A percentile compares a stretch with the other conserved stretches of the same genome.
Conservation (phyloP, 2,329 filamentous ascomycete species). For the Aspergillus puulaauensis region DNA sequence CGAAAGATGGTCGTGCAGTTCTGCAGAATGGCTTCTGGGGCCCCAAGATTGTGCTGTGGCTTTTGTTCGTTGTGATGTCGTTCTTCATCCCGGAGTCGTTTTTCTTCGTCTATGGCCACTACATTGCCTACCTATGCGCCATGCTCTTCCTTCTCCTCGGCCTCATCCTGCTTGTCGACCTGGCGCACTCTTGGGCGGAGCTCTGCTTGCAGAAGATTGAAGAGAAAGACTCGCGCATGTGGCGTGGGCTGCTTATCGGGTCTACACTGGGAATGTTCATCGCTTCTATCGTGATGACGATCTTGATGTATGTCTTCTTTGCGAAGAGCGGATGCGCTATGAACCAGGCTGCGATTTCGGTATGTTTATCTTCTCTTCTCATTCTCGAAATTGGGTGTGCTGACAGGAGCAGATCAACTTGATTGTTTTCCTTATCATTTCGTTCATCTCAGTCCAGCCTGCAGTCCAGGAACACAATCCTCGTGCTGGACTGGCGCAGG, state of each 20-base stretch:
- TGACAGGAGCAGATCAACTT: slow-evolving; percentile 66
- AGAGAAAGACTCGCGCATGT: slow-evolving; percentile 76
- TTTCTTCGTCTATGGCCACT: slow-evolving; percentile 95
- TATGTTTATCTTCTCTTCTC: slow-evolving; percentile 35
- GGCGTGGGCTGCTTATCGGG: slow-evolving; percentile 84
- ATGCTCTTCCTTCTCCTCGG: slow-evolving; percentile 93
- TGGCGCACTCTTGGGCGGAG: slow-evolving; percentile 96
- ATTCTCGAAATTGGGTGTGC: slow-evolving; percentile 9
- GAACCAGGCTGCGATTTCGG: slow-evolving; percentile 93
- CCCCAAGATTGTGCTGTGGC: slow-evolving; percentile 88
- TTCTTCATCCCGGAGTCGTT: slow-evolving; percentile 95
- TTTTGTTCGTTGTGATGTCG: slow-evolving; percentile 80
- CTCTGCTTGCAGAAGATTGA: slow-evolving; percentile 94
- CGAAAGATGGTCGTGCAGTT: slow-evolving; percentile 80
- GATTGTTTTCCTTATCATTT: slow-evolving; percentile 76
- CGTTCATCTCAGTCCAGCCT: slow-evolving; percentile 84
- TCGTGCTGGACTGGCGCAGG: slow-evolving; percentile 92
- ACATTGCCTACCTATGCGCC: slow-evolving; percentile 81
- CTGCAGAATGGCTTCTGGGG: slow-evolving; percentile 99
- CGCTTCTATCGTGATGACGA: slow-evolving; percentile 86
- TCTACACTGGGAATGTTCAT: slow-evolving; percentile 94
- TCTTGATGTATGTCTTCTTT: slow-evolving; percentile 97
- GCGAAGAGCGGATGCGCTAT: slow-evolving; percentile 78
- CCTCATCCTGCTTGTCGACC: slow-evolving; percentile 85
- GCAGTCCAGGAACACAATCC: slow-evolving; percentile 87